Base-by-base conservation (phyloP, 805 yeast genomes). In the Priceomyces fermenticarens region DNA sequence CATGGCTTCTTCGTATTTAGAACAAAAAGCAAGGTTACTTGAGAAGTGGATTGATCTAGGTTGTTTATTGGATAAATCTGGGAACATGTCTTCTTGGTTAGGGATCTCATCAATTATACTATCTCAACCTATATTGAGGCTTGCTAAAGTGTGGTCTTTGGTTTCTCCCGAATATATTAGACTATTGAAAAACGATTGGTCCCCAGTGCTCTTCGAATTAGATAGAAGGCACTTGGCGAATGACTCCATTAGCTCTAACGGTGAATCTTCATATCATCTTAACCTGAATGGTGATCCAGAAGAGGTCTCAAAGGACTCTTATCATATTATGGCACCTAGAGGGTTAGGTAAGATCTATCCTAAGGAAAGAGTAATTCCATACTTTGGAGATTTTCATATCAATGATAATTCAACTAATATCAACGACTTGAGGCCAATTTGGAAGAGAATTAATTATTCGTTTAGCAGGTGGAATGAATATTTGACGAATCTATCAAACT, bases 41-140 rank as follows among this genome's bases (percentile, higher is more conserved):
- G 80, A 81, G 35, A 83, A 80, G 55, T 91, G 98, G 98, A 85
- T 90, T 32, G 80, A 81, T 45, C 69, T 91, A 33, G 98, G 97
- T 3, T 79, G 84, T 47, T 66, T 71, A 20, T 77, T 91, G 46
- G 93, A 88, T 53, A 78, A 77, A 44, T 67, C 78, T 25, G 98
- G 98, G 37, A 95, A 91, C 57, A 88, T 88, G 90, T 90, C 89
- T 0, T 83, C 93, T 25, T 91, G 97, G 97, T 67, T 88, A 16
- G 96, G 96, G 0, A 80, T 91, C 49, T 88, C 96, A 1, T 81
- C 93, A 0, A 73, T 85, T 1, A 73, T 90, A 2, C 83, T 96
- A 53, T 85, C 95, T 0, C 78, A 84, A 40, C 95, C 97, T 0
- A 72, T 91, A 2, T 65, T 91, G 42, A 75, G 98, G 48, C 67